phyloP scores from a whole-genome alignment of 306 rosid genomes.

The Citrullus amarus region DNA sequence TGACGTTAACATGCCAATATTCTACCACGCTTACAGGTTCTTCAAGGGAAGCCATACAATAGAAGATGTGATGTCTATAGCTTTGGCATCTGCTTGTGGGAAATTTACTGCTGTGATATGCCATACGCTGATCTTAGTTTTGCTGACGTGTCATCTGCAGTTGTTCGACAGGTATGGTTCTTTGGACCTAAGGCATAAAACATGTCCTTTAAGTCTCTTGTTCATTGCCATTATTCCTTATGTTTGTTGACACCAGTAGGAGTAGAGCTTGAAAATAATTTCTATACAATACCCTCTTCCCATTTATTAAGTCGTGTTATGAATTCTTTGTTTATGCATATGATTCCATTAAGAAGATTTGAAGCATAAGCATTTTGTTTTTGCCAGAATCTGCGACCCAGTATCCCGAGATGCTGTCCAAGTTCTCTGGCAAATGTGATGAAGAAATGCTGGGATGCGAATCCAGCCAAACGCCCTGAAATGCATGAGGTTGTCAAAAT shows the following conservation, averaged over 20 bases:
- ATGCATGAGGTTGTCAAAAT: constrained; percentile 58
- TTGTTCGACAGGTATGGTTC: constrained; percentile 40
- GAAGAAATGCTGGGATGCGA: constrained; percentile 57
- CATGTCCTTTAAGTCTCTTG: background rate
- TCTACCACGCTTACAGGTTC: constrained; percentile 27
- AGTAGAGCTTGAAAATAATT: background rate
- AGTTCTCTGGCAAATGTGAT: constrained; percentile 37
- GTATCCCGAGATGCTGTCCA: constrained; percentile 55
- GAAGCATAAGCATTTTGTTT: constrained; percentile 5
- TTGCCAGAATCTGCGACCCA: constrained; percentile 52
- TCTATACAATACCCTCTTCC: background rate
- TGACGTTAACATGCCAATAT: background rate
- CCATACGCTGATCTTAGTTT: constrained; percentile 70
- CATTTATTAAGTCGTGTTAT: background rate
- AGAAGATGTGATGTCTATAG: constrained; percentile 72
- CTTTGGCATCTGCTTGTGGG: constrained; percentile 75
- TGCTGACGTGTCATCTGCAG: constrained; percentile 47
- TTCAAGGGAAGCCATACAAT: constrained; percentile 66
- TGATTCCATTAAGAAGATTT: background rate
- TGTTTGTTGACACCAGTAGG: background rate
- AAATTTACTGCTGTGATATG: constrained; percentile 58
- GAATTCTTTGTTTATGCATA: background rate
- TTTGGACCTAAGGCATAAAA: background rate
- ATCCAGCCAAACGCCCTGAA: constrained; percentile 44
- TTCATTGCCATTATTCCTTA: background rate